These are phyloP conservation scores for Cryptococcus sp. DNA, from an alignment of 1,284 basidiomycete species.

Conservation along the genomic window DNA sequence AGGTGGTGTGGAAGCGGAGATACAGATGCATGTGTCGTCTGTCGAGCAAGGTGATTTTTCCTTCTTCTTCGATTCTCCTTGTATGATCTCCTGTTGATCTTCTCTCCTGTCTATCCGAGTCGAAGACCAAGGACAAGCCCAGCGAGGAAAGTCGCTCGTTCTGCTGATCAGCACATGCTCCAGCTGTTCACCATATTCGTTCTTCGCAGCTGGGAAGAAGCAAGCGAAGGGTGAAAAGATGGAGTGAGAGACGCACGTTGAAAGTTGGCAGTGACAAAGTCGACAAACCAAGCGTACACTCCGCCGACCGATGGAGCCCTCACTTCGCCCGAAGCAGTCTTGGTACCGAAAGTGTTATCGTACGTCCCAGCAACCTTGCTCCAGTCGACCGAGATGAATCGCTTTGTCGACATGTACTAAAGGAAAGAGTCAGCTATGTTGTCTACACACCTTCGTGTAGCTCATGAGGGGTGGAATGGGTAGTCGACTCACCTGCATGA, in stretches of 20 bases:
- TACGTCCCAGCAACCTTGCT: conserved; percentile 54
- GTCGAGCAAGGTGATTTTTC: too few species aligned
- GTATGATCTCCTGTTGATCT: too few species aligned
- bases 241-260: conserved; percentile 53
- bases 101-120: conserved; percentile 50
- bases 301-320: conserved; percentile 60
- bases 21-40: too few species aligned
- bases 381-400: conserved; percentile 79
- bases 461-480: background rate
- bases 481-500: conserved; percentile 64
- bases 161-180: conserved; percentile 17
- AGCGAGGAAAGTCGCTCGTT: conserved; percentile 52
- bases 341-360: conserved; percentile 65
- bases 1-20: too few species aligned
- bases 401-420: conserved; percentile 69
- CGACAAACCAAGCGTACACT: conserved; percentile 65
- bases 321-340: conserved; percentile 53
- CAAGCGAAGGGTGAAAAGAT: background rate
- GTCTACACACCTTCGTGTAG: too few species aligned
- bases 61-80: too few species aligned
- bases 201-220: too few species aligned
- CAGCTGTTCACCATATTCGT: background rate
- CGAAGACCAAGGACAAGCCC: conserved; percentile 51
- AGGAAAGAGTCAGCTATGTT: background rate
- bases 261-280: conserved; percentile 90